These are phyloP conservation scores for Daldinia vernicosa DNA, from an alignment of 495 filamentous ascomycete genomes.

Conservation along the genomic window DNA sequence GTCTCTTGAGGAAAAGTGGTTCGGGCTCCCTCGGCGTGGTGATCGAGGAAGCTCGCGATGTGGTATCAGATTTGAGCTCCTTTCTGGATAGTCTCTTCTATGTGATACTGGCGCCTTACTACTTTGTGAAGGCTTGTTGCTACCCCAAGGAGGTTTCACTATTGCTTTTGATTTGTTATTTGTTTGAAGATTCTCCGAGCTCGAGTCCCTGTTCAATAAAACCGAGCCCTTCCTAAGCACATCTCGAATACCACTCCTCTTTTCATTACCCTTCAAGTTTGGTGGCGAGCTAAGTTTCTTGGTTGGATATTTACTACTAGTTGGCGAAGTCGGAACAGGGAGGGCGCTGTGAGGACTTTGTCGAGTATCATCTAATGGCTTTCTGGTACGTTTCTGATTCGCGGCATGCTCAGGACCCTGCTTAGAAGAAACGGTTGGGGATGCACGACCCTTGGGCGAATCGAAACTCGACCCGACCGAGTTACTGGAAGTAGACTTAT, in stretches of 20 bases:
- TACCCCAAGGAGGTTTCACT: slow-evolving; percentile 34
- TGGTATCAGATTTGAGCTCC: slow-evolving; percentile 35
- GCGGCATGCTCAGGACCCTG: slow-evolving; percentile 45
- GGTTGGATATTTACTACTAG: slow-evolving; percentile 36
- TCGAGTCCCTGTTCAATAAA: slow-evolving; percentile 45
- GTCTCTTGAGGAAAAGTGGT: slow-evolving; percentile 49
- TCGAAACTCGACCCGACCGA: slow-evolving; percentile 16
- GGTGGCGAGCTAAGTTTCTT: slow-evolving; percentile 37
- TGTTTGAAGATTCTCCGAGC: slow-evolving; percentile 35
- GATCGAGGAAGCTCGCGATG: slow-evolving; percentile 52
- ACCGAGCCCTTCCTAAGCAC: slow-evolving; percentile 44
- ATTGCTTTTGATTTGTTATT: slow-evolving; percentile 35
- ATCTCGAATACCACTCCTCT: slow-evolving; percentile 46
- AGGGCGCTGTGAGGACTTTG: slow-evolving; percentile 23
- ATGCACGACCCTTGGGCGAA: slow-evolving; percentile 27
- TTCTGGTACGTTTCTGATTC: slow-evolving; percentile 57
- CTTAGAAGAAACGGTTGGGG: slow-evolving; percentile 18
- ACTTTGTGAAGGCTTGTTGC: slow-evolving; percentile 29
- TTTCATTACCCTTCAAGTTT: slow-evolving; percentile 36
- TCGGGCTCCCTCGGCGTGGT: slow-evolving; percentile 51
- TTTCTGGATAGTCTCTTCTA: slow-evolving; percentile 30
- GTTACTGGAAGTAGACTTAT: slow-evolving; percentile 11
- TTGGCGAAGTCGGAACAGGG: slow-evolving; percentile 31
- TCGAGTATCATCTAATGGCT: slow-evolving; percentile 41
- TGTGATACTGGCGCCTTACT: slow-evolving; percentile 15